phyloP scores from a whole-genome alignment of 2,329 filamentous ascomycete species.

The Aspergillus caelatus region DNA sequence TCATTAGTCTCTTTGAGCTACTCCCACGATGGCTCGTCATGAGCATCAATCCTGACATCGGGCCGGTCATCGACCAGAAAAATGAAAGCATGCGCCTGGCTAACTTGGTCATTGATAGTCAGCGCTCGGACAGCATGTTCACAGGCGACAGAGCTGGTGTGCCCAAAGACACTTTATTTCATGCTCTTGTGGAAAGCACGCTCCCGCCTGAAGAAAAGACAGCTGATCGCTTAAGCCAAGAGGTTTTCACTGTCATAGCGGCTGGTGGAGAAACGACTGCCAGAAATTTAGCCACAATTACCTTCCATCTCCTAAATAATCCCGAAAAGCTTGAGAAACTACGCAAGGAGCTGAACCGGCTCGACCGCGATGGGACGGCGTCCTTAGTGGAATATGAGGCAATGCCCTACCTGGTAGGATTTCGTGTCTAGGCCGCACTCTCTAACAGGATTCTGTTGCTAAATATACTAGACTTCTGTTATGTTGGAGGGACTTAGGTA shows the following conservation, averaged over 20 bases:
- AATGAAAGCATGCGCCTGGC: no score
- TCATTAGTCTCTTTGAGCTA: slow-evolving; percentile 21
- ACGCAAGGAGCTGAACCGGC: background rate
- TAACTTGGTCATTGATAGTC: no score
- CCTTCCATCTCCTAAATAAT: slow-evolving; percentile 26
- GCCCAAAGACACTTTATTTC: no score
- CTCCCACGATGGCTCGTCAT: slow-evolving; percentile 23
- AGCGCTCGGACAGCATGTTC: no score
- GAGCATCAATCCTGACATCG: slow-evolving; percentile 26
- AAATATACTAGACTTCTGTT: slow-evolving; percentile 25
- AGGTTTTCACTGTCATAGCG: slow-evolving; percentile 31
- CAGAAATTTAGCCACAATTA: slow-evolving; percentile 23
- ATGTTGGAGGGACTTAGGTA: slow-evolving; percentile 35
- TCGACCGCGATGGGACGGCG: no score
- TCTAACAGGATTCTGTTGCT: background rate
- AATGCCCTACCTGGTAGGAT: no score
- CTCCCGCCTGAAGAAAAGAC: no score
- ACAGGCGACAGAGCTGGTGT: no score
- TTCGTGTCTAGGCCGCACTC: no score
- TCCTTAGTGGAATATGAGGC: no score
- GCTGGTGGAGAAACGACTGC: slow-evolving; percentile 40
- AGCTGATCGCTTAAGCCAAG: slow-evolving; percentile 30
- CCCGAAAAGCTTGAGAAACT: slow-evolving; percentile 20
- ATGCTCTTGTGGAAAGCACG: no score
- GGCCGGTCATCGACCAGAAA: background rate